A percentile compares a stretch with the other conserved stretches of the same genome.
Evolutionary conservation across 768 basidiomycete species (phyloP).

Genomic region (Serendipita indica): DNA sequence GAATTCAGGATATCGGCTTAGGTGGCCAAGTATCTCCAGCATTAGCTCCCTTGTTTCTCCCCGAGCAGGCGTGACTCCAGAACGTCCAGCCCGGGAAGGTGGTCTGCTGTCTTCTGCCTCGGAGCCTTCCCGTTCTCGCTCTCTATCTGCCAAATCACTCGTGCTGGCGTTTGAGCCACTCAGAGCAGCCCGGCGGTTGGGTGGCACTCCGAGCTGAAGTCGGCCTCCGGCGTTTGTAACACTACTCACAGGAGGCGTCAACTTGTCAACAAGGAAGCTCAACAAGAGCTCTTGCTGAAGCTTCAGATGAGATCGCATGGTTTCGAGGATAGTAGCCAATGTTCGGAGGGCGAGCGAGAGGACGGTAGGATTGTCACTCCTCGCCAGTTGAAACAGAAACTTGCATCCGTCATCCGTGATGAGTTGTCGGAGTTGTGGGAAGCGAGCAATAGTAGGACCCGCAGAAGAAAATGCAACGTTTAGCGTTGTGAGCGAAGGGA

Average conservation of each 20-base stretch:
- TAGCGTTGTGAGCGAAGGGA: slow-evolving; percentile 74
- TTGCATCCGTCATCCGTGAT: slow-evolving; percentile 86
- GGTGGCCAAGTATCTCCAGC: slow-evolving; percentile 69
- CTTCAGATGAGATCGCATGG: slow-evolving; percentile 74
- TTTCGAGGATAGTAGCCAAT: slow-evolving; percentile 75
- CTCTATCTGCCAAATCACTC: slow-evolving; percentile 27
- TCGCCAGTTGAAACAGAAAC: slow-evolving; percentile 90
- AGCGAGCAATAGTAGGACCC: slow-evolving; percentile 58
- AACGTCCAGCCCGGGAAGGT: slow-evolving; percentile 26
- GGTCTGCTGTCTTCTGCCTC: slow-evolving; percentile 29
- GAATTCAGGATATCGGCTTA: slow-evolving; percentile 72
- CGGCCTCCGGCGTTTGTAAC: neutral
- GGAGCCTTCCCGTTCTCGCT: slow-evolving; percentile 32
- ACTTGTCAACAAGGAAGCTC: slow-evolving; percentile 82
- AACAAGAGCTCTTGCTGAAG: slow-evolving; percentile 92
- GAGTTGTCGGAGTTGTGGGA: slow-evolving; percentile 61
- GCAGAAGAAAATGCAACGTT: slow-evolving; percentile 79
- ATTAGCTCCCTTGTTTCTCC: slow-evolving; percentile 82
- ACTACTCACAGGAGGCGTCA: slow-evolving; percentile 39
- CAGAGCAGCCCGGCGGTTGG: slow-evolving; percentile 19
- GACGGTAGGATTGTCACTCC: slow-evolving; percentile 72
- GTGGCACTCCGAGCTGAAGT: slow-evolving; percentile 5
- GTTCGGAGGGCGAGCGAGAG: slow-evolving; percentile 70
- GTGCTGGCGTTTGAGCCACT: slow-evolving; percentile 35
- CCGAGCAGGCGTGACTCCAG: slow-evolving; percentile 58